Evolutionary conservation across 2,329 filamentous ascomycete genomes (phyloP), one percentile per base, ranked within the genome.

Genomic region (Exophiala xenobiotica): DNA sequence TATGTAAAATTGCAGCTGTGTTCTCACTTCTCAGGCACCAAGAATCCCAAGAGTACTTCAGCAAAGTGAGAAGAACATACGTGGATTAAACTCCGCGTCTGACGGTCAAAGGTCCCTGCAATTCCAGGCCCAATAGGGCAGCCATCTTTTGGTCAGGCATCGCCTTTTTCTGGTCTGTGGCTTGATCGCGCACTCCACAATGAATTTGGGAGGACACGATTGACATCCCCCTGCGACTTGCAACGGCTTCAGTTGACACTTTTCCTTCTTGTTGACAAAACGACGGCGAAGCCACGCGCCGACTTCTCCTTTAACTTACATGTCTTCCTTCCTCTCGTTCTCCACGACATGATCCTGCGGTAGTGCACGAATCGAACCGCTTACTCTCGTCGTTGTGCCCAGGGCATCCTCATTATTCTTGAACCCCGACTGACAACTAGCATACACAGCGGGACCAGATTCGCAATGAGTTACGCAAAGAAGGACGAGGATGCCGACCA

Each of bases 401-500:
- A 12, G 46, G 49, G 37, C 55, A 53, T 55, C 46, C 52, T 53
- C 53, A 42, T 58, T 41, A 50, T 42, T 50, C 45, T 42, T 24
- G 45, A 49, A 40, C 51, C 45, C 43, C 47, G 4, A 35, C 38
- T 45, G 31, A n/a, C 16, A 19, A 45, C 41, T 40, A 27, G 42
- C 31, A 42, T 49, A 43, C 40, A 65, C 63, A 62, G 62, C 62
- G 62, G 62, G 60, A 59, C 57, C 58, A 57, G 18, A 35, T 43
- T 37, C 37, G 51, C 69, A 71, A 96, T 96, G 91, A 93, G 87
- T 76, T 95, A 93, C 82, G 86, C 92, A 79, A 99, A 99, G 79
- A 97, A 96, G 80, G 92, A 99, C 74, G 93, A 97, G 81, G 93
- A 99, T 78, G 89, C 86, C 69, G 92, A 96, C 70, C 83, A 86